phyloP scores from a whole-genome alignment of 192 early-diverging fungal genomes.

The Linnemannia hyalina region DNA sequence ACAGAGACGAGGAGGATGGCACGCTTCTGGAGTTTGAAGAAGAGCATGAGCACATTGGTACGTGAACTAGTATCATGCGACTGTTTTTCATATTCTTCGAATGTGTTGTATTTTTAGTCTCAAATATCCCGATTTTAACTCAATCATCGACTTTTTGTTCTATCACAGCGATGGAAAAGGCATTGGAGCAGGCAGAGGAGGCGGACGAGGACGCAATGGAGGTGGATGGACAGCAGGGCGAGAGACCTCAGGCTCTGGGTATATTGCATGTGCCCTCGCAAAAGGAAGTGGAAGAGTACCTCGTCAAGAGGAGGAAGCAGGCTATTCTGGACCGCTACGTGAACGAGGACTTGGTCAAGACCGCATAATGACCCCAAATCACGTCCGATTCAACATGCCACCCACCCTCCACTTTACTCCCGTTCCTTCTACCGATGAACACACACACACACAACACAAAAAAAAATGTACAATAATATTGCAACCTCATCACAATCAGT shows the following conservation, averaged over 20 bases:
- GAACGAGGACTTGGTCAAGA: slow-evolving; percentile 36
- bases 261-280: slow-evolving; percentile 71
- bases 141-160: not conserved
- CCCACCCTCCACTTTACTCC: not conserved
- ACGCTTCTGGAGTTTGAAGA: slow-evolving; percentile 83
- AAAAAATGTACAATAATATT: not conserved
- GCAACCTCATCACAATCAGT: not conserved
- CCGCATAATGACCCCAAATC: not conserved
- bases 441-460: not conserved
- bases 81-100: not conserved
- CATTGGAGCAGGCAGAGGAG: slow-evolving; percentile 41
- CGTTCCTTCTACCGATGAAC: not conserved
- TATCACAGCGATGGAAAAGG: slow-evolving; percentile 32
- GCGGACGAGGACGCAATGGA: slow-evolving; percentile 54
- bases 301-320: slow-evolving; percentile 79
- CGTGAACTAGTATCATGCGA: not conserved
- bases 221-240: slow-evolving; percentile 37
- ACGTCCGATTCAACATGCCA: not conserved
- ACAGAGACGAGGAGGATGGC: slow-evolving; percentile 92
- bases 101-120: not conserved
- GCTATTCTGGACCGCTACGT: slow-evolving; percentile 69
- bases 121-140: not conserved
- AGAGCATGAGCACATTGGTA: slow-evolving; percentile 66
- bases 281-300: slow-evolving; percentile 81
- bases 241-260: slow-evolving; percentile 42